These are phyloP conservation scores for Maudiozyma turicensis DNA, from an alignment of 805 yeast species.

Conservation along the genomic window DNA sequence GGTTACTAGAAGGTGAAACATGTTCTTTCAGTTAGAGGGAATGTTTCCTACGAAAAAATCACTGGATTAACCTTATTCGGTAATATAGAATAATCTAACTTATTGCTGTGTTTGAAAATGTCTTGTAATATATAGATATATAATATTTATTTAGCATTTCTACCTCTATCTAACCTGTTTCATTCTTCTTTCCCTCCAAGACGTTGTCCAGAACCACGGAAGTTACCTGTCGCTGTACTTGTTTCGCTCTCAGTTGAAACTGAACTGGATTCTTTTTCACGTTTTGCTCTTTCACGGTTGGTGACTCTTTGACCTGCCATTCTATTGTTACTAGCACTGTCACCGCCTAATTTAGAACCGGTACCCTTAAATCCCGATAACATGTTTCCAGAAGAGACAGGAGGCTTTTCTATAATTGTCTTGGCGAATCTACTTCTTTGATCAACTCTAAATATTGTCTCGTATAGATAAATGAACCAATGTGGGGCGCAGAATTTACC, in stretches of 20 bases:
- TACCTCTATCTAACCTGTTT: neutral
- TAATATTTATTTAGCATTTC: no score
- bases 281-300: neutral
- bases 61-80: no score
- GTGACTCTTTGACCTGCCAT: neutral
- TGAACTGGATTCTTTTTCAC: neutral
- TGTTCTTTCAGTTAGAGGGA: no score
- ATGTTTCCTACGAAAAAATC: no score
- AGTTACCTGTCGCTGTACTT: neutral
- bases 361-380: neutral
- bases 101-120: no score
- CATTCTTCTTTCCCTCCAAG: neutral
- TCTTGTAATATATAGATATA: no score
- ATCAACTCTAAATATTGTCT: slow-evolving; percentile 3
- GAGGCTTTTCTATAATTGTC: neutral
- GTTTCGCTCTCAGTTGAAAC: neutral
- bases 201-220: slow-evolving; percentile 1
- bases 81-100: no score
- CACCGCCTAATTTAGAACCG: slow-evolving; percentile 6
- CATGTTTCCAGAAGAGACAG: neutral
- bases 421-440: neutral
- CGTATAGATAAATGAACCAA: slow-evolving; percentile 8
- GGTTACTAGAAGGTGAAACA: no score
- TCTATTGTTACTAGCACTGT: neutral
- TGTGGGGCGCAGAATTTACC: slow-evolving; percentile 21